A percentile compares a stretch with the other conserved stretches of the same genome.
Conservation (phyloP, 1,284 basidiomycete genomes). For the Ceratobasidium sp. region DNA sequence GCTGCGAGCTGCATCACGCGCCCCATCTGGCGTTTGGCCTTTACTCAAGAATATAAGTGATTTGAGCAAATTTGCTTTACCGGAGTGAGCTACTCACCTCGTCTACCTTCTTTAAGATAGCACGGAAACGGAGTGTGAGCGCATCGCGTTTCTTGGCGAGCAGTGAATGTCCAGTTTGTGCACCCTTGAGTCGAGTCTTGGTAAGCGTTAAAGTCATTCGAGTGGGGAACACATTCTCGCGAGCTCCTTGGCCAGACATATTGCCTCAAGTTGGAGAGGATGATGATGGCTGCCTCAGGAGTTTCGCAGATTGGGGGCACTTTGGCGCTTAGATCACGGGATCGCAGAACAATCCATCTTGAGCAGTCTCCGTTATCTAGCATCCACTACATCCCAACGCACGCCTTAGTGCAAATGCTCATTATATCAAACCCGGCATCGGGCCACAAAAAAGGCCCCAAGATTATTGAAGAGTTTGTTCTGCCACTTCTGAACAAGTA, state of each 20-base stretch:
- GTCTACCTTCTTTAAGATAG: constrained; percentile 90
- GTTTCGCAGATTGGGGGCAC: background rate
- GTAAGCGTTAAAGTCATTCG: constrained; percentile 95
- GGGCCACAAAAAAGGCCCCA: constrained; percentile 54
- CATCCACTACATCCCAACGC: background rate
- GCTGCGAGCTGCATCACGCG: constrained; percentile 97
- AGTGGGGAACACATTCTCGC: constrained; percentile 93
- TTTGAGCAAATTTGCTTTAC: constrained; percentile 1
- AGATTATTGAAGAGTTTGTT: constrained; percentile 66
- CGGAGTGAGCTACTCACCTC: constrained; percentile 65
- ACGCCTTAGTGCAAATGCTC: constrained; percentile 38
- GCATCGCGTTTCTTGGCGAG: constrained; percentile 98
- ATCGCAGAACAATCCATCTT: constrained; percentile 12
- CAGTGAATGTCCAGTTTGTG: constrained; percentile 96
- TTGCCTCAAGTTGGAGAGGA: background rate
- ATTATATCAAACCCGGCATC: constrained; percentile 57
- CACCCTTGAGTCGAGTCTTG: constrained; percentile 92
- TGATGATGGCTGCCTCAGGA: constrained; percentile 11
- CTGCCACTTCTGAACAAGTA: constrained; percentile 66
- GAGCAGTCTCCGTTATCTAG: background rate
- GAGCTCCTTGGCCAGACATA: constrained; percentile 88
- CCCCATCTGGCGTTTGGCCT: constrained; percentile 99
- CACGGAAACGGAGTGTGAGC: constrained; percentile 88
- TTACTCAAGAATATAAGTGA: constrained; percentile 8
- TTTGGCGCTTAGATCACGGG: constrained; percentile 8